phyloP scores from a whole-genome alignment of 208 protist genomes.

The Wallacemonas sp. region DNA sequence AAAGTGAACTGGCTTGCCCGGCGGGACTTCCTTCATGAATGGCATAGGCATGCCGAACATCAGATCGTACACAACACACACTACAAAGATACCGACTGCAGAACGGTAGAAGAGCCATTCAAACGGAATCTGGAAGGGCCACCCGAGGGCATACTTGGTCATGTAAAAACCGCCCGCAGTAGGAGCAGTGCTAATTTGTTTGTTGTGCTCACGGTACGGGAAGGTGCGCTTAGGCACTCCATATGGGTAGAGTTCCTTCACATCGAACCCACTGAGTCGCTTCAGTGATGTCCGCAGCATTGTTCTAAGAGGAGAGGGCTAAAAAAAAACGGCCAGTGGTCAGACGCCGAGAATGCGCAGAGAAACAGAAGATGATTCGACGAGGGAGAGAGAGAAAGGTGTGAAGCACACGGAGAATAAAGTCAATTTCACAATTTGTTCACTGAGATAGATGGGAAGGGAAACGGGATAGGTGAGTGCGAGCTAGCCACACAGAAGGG shows the following conservation, averaged over 20 bases:
- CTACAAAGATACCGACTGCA: constrained; percentile 61
- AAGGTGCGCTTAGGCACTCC: constrained; percentile 89
- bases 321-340: neutral
- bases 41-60: constrained; percentile 82
- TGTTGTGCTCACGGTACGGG: constrained; percentile 84
- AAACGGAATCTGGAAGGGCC: constrained; percentile 91
- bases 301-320: neutral
- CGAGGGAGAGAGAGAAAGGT: too few species aligned
- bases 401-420: too few species aligned
- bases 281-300: constrained; percentile 67
- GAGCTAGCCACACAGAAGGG: too few species aligned
- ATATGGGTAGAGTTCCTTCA: constrained; percentile 80
- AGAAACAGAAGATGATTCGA: too few species aligned
- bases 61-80: constrained; percentile 78
- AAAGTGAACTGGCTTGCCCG: constrained; percentile 78
- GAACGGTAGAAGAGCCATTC: constrained; percentile 89
- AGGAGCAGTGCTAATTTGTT: constrained; percentile 80
- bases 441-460: too few species aligned
- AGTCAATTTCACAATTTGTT: too few species aligned
- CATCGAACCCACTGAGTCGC: constrained; percentile 67
- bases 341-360: too few species aligned
- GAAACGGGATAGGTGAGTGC: too few species aligned
- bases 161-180: constrained; percentile 85
- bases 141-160: constrained; percentile 82
- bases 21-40: constrained; percentile 82